A percentile compares a stretch with the other conserved stretches of the same genome.
These are phyloP conservation scores for Trichothecium roseum DNA, from an alignment of 2,329 filamentous ascomycete genomes.

Conservation along the genomic window DNA sequence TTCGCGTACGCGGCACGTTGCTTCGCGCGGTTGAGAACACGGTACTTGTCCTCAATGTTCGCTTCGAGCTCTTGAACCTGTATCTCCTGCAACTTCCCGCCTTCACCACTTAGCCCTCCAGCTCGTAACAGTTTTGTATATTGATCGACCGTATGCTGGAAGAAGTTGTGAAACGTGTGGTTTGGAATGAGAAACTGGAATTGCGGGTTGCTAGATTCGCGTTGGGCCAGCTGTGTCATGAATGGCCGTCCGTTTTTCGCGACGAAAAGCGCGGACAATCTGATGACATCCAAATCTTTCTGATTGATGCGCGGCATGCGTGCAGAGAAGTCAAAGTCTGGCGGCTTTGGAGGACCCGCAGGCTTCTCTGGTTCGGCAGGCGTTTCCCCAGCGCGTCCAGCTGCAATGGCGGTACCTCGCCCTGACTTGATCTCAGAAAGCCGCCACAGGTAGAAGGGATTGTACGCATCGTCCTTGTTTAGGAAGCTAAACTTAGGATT, in stretches of 20 bases:
- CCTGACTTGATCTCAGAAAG: constrained; percentile 77
- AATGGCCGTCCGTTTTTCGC: constrained; percentile 88
- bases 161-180: constrained; percentile 94
- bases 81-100: constrained; percentile 59
- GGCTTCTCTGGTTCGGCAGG: constrained; percentile 48
- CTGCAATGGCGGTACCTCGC: constrained; percentile 66
- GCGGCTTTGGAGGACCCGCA: constrained; percentile 73
- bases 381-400: constrained; percentile 58
- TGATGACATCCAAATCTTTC: constrained; percentile 69
- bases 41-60: constrained; percentile 70
- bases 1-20: constrained; percentile 81
- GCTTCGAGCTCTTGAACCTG: constrained; percentile 62
- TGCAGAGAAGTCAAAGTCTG: constrained; percentile 85
- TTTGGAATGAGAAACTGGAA: constrained; percentile 94
- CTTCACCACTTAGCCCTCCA: constrained; percentile 54
- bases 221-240: constrained; percentile 80
- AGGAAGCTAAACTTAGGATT: constrained; percentile 93
- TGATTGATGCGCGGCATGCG: constrained; percentile 96
- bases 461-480: constrained; percentile 68
- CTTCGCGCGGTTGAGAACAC: constrained; percentile 69
- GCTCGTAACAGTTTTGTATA: constrained; percentile 71
- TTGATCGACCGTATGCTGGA: constrained; percentile 84
- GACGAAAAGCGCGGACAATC: constrained; percentile 79
- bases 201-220: constrained; percentile 82
- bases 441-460: constrained; percentile 84